Conservation (phyloP, 495 filamentous ascomycete genomes). For the Penicillium samsonianum region DNA sequence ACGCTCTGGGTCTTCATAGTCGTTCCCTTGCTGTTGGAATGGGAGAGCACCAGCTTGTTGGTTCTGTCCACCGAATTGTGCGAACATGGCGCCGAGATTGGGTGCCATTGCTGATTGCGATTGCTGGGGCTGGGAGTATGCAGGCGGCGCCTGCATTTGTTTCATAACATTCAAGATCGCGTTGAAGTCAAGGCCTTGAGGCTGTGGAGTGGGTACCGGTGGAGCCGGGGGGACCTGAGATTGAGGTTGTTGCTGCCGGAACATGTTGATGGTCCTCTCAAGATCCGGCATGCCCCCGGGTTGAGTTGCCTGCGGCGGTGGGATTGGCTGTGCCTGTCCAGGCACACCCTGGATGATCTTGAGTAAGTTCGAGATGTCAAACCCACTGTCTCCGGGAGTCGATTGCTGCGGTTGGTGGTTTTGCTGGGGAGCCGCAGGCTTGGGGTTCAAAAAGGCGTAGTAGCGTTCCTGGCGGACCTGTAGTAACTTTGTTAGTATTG, state of each 20-base stretch:
- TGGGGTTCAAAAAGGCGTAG: conserved; percentile 41
- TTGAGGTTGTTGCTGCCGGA: conserved; percentile 46
- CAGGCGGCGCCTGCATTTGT: conserved; percentile 34
- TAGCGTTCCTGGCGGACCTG: conserved; percentile 51
- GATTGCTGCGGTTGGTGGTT: conserved; percentile 14
- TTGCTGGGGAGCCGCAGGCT: conserved; percentile 32
- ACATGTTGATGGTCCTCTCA: conserved; percentile 46
- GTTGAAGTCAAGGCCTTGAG: conserved; percentile 34
- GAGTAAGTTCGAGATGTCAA: conserved; percentile 50
- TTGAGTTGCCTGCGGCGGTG: conserved; percentile 30
- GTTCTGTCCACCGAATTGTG: conserved; percentile 45
- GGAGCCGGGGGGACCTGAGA: conserved; percentile 33
- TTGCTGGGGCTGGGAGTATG: conserved; percentile 28
- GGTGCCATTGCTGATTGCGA: conserved; percentile 35
- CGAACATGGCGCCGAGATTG: conserved; percentile 53
- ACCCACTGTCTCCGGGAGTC: conserved; percentile 31
- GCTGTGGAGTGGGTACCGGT: conserved; percentile 31
- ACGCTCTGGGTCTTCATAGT: conserved; percentile 46
- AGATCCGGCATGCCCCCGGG: conserved; percentile 35
- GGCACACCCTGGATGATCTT: conserved; percentile 46
- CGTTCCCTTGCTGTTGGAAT: conserved; percentile 24
- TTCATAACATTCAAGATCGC: conserved; percentile 42
- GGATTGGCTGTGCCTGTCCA: conserved; percentile 34
- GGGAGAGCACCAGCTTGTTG: conserved; percentile 28
- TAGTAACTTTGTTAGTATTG: conserved; percentile 10